Evolutionary conservation across 352 stramenopile genomes (phyloP).

Genomic region (Phytophthora pisi): DNA sequence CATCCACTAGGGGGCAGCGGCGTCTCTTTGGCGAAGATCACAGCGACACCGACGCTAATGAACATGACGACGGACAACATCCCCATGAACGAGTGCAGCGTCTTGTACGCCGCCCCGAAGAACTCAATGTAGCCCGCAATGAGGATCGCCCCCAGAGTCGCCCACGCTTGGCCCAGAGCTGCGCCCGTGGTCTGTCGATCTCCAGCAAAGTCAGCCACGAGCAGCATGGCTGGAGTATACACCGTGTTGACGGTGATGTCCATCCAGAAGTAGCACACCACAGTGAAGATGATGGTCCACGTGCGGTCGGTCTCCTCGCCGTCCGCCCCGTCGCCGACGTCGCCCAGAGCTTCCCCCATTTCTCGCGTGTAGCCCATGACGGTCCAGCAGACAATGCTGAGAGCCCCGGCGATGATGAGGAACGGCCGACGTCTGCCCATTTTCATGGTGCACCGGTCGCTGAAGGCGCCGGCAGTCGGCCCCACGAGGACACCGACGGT

Average conservation of each 20-base stretch:
- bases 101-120: slow-evolving; percentile 49
- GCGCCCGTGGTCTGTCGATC: slow-evolving; percentile 57
- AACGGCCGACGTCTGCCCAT: slow-evolving; percentile 47
- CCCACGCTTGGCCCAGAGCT: slow-evolving; percentile 45
- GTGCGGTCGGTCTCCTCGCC: slow-evolving; percentile 35
- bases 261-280: slow-evolving; percentile 70
- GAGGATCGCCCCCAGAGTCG: slow-evolving; percentile 48
- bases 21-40: slow-evolving; percentile 38
- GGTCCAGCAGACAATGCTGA: slow-evolving; percentile 54
- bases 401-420: slow-evolving; percentile 39
- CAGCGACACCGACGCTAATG: slow-evolving; percentile 33
- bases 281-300: slow-evolving; percentile 53
- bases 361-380: slow-evolving; percentile 62
- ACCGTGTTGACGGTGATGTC: slow-evolving; percentile 66
- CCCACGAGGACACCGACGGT: slow-evolving; percentile 54
- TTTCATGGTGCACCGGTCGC: slow-evolving; percentile 44
- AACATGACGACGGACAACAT: slow-evolving; percentile 54
- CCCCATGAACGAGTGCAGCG: slow-evolving; percentile 51
- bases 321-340: slow-evolving; percentile 34
- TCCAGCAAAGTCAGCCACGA: slow-evolving; percentile 62
- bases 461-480: slow-evolving; percentile 55
- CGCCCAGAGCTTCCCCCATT: slow-evolving; percentile 51
- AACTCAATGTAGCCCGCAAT: slow-evolving; percentile 55
- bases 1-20: slow-evolving; percentile 27
- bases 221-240: slow-evolving; percentile 49